These are phyloP conservation scores for Verbascum thapsus DNA, from an alignment of 257 asterid genomes.

Conservation along the genomic window DNA sequence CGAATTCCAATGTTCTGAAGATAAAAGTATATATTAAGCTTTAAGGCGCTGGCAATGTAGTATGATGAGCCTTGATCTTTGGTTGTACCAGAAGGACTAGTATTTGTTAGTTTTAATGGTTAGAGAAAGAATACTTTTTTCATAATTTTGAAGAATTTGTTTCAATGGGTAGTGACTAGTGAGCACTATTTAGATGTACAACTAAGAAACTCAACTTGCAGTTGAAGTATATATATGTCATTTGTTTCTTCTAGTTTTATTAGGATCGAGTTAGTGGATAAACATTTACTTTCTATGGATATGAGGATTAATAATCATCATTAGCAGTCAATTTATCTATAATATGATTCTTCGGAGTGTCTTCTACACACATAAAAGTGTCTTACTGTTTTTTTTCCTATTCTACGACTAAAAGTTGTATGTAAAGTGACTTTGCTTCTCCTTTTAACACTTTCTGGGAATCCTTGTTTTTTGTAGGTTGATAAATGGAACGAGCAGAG, in stretches of 20 bases:
- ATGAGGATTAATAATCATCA: too few relatives aligned
- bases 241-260: background rate
- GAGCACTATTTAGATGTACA: background rate
- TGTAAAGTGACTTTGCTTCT: background rate
- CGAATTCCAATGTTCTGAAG: background rate
- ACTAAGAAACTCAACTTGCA: background rate
- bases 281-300: too few relatives aligned
- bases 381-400: too few relatives aligned
- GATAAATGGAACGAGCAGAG: slow-evolving; percentile 59
- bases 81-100: background rate
- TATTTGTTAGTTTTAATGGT: background rate
- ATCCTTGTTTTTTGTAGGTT: slow-evolving; percentile 33
- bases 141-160: background rate
- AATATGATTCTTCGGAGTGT: too few relatives aligned
- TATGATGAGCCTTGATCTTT: background rate
- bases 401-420: too few relatives aligned
- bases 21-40: background rate
- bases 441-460: background rate
- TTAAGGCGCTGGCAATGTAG: background rate
- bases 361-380: too few relatives aligned
- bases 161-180: background rate
- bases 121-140: background rate
- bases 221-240: background rate
- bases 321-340: too few relatives aligned
- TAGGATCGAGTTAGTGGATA: background rate